These are phyloP conservation scores for Scleroderma citrinum DNA, from an alignment of 768 basidiomycete genomes.

Conservation along the genomic window DNA sequence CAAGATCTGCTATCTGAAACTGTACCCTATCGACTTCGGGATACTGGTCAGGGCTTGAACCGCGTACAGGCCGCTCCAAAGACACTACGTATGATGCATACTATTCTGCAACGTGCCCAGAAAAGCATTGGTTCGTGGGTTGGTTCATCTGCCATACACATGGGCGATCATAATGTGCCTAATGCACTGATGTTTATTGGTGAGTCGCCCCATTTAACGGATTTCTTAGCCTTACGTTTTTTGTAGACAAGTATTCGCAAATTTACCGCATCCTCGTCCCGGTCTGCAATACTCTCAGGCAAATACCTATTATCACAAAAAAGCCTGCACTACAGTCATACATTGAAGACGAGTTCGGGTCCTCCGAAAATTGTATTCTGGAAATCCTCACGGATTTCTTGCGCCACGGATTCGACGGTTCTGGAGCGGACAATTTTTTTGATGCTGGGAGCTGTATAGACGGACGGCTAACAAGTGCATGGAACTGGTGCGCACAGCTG, in stretches of 20 bases:
- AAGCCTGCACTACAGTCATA: slow-evolving; percentile 71
- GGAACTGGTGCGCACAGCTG: slow-evolving; percentile 85
- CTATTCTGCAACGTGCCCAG: slow-evolving; percentile 79
- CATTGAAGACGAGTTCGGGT: slow-evolving; percentile 80
- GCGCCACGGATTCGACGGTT: slow-evolving; percentile 83
- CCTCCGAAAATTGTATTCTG: slow-evolving; percentile 55
- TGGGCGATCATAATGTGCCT: slow-evolving; percentile 70
- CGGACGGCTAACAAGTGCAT: slow-evolving; percentile 80
- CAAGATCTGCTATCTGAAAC: slow-evolving; percentile 76
- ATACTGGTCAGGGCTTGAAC: slow-evolving; percentile 89
- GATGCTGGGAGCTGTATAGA: slow-evolving; percentile 85
- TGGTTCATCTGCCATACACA: slow-evolving; percentile 82
- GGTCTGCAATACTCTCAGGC: slow-evolving; percentile 74
- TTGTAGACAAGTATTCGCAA: slow-evolving; percentile 78
- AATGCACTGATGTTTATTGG: slow-evolving; percentile 79
- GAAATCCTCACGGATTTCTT: slow-evolving; percentile 84
- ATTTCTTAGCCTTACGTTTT: not conserved
- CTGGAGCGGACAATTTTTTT: slow-evolving; percentile 88
- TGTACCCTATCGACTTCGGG: slow-evolving; percentile 71
- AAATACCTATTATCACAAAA: slow-evolving; percentile 58
- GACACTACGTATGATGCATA: slow-evolving; percentile 88
- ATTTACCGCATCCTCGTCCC: slow-evolving; percentile 87
- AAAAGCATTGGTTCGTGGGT: slow-evolving; percentile 78
- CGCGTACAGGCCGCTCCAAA: slow-evolving; percentile 84
- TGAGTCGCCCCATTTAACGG: slow-evolving; percentile 10